Percentiles rank a stretch among this genome's conserved stretches.
phyloP scores from a whole-genome alignment of 1,139 yeast genomes.

The Yamadazyma trypodendri region DNA sequence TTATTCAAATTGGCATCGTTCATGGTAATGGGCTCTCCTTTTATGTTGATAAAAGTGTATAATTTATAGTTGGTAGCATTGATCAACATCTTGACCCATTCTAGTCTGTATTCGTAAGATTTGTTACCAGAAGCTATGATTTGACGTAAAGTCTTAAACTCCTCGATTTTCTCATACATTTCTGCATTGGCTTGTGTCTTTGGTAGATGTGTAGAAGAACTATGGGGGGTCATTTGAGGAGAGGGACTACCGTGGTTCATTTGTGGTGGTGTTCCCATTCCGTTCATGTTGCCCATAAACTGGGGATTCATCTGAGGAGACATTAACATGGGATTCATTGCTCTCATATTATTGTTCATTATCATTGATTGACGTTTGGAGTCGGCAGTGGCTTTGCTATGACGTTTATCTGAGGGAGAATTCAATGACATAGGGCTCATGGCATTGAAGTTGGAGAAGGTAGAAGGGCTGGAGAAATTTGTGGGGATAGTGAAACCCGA shows the following conservation, averaged over 20 bases:
- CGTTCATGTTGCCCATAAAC: conserved; percentile 1
- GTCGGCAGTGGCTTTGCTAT: conserved; percentile 21
- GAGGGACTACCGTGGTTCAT: background rate
- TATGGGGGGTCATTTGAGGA: background rate
- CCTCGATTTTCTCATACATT: conserved; percentile 33
- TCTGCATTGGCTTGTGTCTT: conserved; percentile 14
- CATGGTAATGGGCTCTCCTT: conserved; percentile 39
- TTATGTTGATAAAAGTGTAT: conserved; percentile 43
- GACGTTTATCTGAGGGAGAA: conserved; percentile 16
- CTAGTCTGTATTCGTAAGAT: conserved; percentile 40
- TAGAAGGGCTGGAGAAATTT: background rate
- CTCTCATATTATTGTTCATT: conserved; percentile 9
- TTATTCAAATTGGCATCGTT: conserved; percentile 35
- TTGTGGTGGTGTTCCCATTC: conserved; percentile 4
- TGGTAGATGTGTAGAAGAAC: background rate
- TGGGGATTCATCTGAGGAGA: conserved; percentile 4
- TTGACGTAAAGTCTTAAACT: conserved; percentile 34
- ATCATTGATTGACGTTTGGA: conserved; percentile 22
- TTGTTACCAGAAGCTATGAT: conserved; percentile 46
- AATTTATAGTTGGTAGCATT: conserved; percentile 41
- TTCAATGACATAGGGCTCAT: conserved; percentile 1
- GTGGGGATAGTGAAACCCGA: conserved; percentile 4
- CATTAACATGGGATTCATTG: conserved; percentile 11
- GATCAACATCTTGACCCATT: conserved; percentile 48
- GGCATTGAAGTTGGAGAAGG: conserved; percentile 1